Percentiles rank a stretch among this genome's conserved stretches.
These are phyloP conservation scores for Arabidopsis suecica DNA, from an alignment of 345 rosid genomes.

Conservation along the genomic window DNA sequence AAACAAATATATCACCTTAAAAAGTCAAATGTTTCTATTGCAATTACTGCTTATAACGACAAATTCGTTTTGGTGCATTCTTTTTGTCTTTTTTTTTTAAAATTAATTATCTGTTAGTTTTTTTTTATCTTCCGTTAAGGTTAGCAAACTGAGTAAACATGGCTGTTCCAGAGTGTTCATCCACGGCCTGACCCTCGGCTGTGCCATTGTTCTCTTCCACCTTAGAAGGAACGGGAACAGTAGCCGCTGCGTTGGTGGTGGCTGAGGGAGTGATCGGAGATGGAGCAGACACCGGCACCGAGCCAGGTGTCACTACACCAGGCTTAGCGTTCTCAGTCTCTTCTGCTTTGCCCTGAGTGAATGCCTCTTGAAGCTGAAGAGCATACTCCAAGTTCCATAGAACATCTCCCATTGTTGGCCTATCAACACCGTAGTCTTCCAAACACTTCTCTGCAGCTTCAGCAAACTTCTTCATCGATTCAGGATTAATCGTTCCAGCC, in stretches of 20 bases:
- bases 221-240: conserved; percentile 43
- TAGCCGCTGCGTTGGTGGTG: conserved; percentile 39
- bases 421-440: conserved; percentile 48
- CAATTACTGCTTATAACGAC: conserved; percentile 6
- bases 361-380: conserved; percentile 77
- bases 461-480: conserved; percentile 59
- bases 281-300: conserved; percentile 34
- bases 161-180: conserved; percentile 71
- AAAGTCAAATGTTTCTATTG: conserved; percentile 27
- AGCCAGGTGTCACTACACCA: conserved; percentile 46
- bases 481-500: conserved; percentile 57
- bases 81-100: neutral
- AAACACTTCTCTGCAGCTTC: conserved; percentile 53
- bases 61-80: conserved; percentile 29
- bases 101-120: conserved; percentile 13
- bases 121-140: conserved; percentile 67
- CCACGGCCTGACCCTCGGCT: conserved; percentile 50
- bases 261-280: conserved; percentile 40
- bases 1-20: conserved; percentile 33
- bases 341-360: conserved; percentile 56
- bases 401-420: conserved; percentile 53
- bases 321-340: conserved; percentile 53
- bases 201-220: conserved; percentile 52
- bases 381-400: conserved; percentile 55
- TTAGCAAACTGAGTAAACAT: conserved; percentile 66